Conservation (phyloP, 495 filamentous ascomycete species). For the Aspergillus coremiiformis region DNA sequence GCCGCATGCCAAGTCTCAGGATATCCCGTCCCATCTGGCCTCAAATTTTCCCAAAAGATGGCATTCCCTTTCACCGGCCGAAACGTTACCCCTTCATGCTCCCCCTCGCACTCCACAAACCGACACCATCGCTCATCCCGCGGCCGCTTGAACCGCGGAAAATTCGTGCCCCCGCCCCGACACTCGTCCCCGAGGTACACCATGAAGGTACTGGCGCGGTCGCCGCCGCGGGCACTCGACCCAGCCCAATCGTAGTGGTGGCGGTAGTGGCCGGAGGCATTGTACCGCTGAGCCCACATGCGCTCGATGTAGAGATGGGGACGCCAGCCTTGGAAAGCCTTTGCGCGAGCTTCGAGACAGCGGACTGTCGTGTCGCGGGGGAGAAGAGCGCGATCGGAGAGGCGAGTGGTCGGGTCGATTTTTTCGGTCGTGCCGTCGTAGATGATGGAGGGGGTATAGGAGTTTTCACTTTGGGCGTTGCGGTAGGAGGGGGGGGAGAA, state of each 20-base stretch:
- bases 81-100: constrained; percentile 45
- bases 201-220: constrained; percentile 52
- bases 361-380: constrained; percentile 52
- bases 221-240: constrained; percentile 32
- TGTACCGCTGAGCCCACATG: constrained; percentile 56
- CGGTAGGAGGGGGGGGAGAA: neutral
- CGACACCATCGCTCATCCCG: constrained; percentile 46
- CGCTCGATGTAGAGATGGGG: constrained; percentile 52
- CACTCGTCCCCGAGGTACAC: constrained; percentile 54
- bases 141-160: constrained; percentile 43
- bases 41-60: constrained; percentile 70
- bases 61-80: constrained; percentile 61
- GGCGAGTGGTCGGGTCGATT: constrained; percentile 42
- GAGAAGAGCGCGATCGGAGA: constrained; percentile 52
- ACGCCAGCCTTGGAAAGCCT: constrained; percentile 63
- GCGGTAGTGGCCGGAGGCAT: constrained; percentile 47
- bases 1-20: constrained; percentile 63
- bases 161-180: constrained; percentile 56
- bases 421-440: constrained; percentile 39
- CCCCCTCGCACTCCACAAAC: constrained; percentile 51
- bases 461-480: too few species aligned
- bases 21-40: constrained; percentile 54
- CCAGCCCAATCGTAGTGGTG: constrained; percentile 55
- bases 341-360: constrained; percentile 63
- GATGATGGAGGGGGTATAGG: constrained; percentile 48